Base-by-base conservation (phyloP, 805 yeast genomes). In the Grigorovia humatica region DNA sequence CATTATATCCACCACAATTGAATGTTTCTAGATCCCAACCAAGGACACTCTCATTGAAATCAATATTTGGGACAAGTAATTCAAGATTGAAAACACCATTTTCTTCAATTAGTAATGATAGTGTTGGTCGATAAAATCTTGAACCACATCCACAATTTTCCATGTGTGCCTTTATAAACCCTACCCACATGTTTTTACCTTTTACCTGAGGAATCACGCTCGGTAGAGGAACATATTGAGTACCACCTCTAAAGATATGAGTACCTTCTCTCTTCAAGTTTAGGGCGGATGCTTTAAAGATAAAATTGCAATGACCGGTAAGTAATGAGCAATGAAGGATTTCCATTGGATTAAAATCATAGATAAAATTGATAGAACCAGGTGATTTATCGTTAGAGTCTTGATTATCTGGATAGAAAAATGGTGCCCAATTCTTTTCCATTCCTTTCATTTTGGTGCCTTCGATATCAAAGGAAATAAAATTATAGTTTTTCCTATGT, bases 221-320 rank as follows among this genome's bases (percentile, higher is more conserved):
- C 8, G 62, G 62, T 45, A 60, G 45, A n/a, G 49, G 54, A 20
- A 59, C 51, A 47, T 48, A 57, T 44, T 58, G 63, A 11, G 63
- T 55, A 11, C 59, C 60, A 43, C 60, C 60, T 50, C 43, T 43
- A 11, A 48, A 30, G 12, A 15, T 29, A 5, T 17, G 27, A n/a
- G 12, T 13, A 13, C 43, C 49, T 17, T 49, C 45, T 11, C 50
- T n/a, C 13, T 46, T 46, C 6, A 19, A 12, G 9, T 18, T 7
- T 27, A 47, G 17, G 5, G 50, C 50, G 6, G 51, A 49, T 15
- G 49, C 56, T 44, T 57, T 55, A 45, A 59, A 59, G 6, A 53
- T 54, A 12, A 48, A 44, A 7, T 48, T 43, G 52, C 61, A 60
- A 20, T 43, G n/a, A 32, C 62, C 64, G 44, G 56, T 58, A 49